phyloP scores from a whole-genome alignment of 2,329 filamentous ascomycete genomes.

The Fusarium liriodendri region DNA sequence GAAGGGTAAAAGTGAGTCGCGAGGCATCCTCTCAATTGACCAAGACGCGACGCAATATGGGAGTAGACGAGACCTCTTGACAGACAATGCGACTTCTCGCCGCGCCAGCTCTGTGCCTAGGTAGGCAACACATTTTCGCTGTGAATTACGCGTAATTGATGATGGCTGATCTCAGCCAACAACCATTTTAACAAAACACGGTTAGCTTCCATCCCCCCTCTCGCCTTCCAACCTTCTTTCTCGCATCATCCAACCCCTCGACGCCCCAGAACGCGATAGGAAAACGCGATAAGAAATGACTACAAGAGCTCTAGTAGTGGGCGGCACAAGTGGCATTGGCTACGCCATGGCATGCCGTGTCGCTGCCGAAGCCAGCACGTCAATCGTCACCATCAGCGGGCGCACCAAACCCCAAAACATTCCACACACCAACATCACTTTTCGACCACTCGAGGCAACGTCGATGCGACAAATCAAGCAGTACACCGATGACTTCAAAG shows the following conservation, averaged over 20 bases:
- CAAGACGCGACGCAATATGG: neutral
- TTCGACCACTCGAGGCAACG: constrained; percentile 47
- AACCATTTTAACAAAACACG: neutral
- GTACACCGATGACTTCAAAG: constrained; percentile 46
- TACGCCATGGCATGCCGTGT: constrained; percentile 51
- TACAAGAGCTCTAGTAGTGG: constrained; percentile 48
- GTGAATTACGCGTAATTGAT: neutral
- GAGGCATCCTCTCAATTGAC: neutral
- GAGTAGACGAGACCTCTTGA: neutral
- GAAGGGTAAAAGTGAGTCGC: no score
- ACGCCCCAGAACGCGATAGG: neutral
- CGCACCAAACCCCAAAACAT: constrained; percentile 46
- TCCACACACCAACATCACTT: constrained; percentile 48
- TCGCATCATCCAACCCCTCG: neutral
- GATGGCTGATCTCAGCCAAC: neutral
- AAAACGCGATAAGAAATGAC: constrained; percentile 14
- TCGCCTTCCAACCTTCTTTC: neutral
- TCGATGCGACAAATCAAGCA: constrained; percentile 49
- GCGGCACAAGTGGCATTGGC: constrained; percentile 51
- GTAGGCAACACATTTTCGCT: neutral
- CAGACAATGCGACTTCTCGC: neutral
- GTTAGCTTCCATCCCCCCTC: neutral
- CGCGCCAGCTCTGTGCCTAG: neutral
- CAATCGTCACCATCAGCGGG: constrained; percentile 48
- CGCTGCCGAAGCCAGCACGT: constrained; percentile 41